These are phyloP conservation scores for Gaertneriomyces sp. DNA, from an alignment of 192 early-diverging fungal genomes.

Conservation along the genomic window DNA sequence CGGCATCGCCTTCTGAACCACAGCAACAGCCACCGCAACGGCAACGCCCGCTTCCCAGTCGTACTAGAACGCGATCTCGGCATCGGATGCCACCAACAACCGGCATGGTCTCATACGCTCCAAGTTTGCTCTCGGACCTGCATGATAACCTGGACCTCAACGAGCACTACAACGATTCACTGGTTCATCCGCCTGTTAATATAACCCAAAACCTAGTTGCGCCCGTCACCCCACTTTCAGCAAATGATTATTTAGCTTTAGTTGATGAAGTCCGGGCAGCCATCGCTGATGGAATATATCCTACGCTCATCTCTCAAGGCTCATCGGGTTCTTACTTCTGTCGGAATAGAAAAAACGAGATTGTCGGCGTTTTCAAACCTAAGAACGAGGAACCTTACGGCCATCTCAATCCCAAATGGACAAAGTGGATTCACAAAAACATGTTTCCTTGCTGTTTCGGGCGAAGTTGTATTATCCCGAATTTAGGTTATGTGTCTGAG, in stretches of 20 bases:
- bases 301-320: constrained; percentile 55
- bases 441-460: constrained; percentile 88
- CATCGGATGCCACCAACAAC: neutral
- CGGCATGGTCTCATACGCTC: neutral
- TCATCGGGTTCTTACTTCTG: constrained; percentile 93
- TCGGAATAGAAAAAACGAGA: constrained; percentile 64
- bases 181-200: constrained; percentile 13
- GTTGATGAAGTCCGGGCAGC: constrained; percentile 42
- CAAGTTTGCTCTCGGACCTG: too few species aligned
- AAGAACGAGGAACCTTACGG: constrained; percentile 66
- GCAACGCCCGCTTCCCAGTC: too few species aligned
- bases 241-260: constrained; percentile 35
- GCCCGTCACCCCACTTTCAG: constrained; percentile 35
- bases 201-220: constrained; percentile 14
- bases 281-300: constrained; percentile 48
- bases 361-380: constrained; percentile 88
- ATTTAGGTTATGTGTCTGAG: constrained; percentile 85
- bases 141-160: too few species aligned
- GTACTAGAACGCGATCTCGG: too few species aligned
- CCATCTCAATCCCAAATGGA: constrained; percentile 82
- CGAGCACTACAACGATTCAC: constrained; percentile 14
- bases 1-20: too few species aligned
- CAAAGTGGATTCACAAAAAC: constrained; percentile 87
- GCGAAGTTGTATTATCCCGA: constrained; percentile 80
- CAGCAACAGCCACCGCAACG: too few species aligned